phyloP scores from a whole-genome alignment of 1,284 basidiomycete genomes.

The Boletus semigastroideus region DNA sequence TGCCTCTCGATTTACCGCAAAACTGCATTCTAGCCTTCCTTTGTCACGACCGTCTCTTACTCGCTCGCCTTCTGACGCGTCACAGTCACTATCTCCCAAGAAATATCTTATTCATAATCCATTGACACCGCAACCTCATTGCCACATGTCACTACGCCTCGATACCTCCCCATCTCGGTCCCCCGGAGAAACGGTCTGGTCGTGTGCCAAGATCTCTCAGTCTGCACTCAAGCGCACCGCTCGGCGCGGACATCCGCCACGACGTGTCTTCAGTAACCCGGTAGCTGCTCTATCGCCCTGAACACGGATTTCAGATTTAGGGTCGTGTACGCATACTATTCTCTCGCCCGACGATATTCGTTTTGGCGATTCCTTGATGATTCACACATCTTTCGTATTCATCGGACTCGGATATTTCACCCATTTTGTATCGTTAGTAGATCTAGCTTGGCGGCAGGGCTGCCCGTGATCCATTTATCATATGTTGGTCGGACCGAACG shows the following conservation, averaged over 20 bases:
- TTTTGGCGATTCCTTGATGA: slow-evolving; percentile 17
- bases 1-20: slow-evolving; percentile 16
- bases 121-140: slow-evolving; percentile 13
- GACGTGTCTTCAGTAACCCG: slow-evolving; percentile 29
- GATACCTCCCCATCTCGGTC: slow-evolving; percentile 5
- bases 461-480: slow-evolving; percentile 5
- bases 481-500: not conserved
- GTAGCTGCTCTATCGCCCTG: slow-evolving; percentile 14
- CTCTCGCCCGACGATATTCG: slow-evolving; percentile 3
- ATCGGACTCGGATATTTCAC: slow-evolving; percentile 1
- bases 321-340: slow-evolving; percentile 13
- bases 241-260: slow-evolving; percentile 21
- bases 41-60: slow-evolving; percentile 4
- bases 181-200: slow-evolving; percentile 22
- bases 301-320: slow-evolving; percentile 4
- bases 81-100: slow-evolving; percentile 4
- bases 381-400: not conserved
- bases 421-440: slow-evolving; percentile 23
- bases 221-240: slow-evolving; percentile 26
- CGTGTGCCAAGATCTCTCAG: slow-evolving; percentile 33
- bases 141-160: slow-evolving; percentile 8
- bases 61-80: slow-evolving; percentile 5
- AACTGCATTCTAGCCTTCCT: slow-evolving; percentile 14
- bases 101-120: slow-evolving; percentile 11
- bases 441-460: slow-evolving; percentile 17